A percentile compares a stretch with the other conserved stretches of the same genome.
These are phyloP conservation scores for Suillus spraguei DNA, from an alignment of 768 basidiomycete genomes.

Conservation along the genomic window DNA sequence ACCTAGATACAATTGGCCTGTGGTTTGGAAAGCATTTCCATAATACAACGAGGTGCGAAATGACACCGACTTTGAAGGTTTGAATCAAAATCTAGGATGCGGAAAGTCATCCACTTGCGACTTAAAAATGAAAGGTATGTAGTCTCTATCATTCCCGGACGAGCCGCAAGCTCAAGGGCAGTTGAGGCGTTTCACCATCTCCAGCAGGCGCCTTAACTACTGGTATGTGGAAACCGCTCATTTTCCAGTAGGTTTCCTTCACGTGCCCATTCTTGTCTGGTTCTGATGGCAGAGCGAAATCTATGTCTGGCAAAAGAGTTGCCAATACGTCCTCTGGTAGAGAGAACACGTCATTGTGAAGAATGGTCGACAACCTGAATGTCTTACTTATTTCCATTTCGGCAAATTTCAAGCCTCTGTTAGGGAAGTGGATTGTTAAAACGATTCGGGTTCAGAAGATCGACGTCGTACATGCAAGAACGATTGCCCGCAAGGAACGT, in stretches of 20 bases:
- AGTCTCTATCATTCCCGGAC: not conserved
- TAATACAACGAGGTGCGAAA: too few relatives aligned
- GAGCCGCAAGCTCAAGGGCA: conserved; percentile 18
- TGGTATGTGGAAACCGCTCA: conserved; percentile 26
- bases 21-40: too few relatives aligned
- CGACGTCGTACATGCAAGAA: conserved; percentile 43
- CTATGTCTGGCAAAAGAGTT: conserved; percentile 24
- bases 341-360: not conserved
- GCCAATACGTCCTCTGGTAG: conserved; percentile 25
- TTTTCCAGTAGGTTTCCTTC: conserved; percentile 30
- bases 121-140: too few relatives aligned
- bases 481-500: conserved; percentile 49
- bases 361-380: not conserved
- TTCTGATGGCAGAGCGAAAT: conserved; percentile 25
- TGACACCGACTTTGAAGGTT: too few relatives aligned
- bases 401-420: conserved; percentile 45
- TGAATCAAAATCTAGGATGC: too few relatives aligned
- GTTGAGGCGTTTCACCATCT: conserved; percentile 22
- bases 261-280: conserved; percentile 5
- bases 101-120: too few relatives aligned
- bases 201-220: conserved; percentile 27
- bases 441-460: not conserved
- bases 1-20: too few relatives aligned
- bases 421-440: not conserved
- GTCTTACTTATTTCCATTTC: conserved; percentile 50